Percentiles rank a stretch among this genome's conserved stretches.
Conservation (phyloP, 2,329 filamentous ascomycete species). For the Dactylellina drechsleri region DNA sequence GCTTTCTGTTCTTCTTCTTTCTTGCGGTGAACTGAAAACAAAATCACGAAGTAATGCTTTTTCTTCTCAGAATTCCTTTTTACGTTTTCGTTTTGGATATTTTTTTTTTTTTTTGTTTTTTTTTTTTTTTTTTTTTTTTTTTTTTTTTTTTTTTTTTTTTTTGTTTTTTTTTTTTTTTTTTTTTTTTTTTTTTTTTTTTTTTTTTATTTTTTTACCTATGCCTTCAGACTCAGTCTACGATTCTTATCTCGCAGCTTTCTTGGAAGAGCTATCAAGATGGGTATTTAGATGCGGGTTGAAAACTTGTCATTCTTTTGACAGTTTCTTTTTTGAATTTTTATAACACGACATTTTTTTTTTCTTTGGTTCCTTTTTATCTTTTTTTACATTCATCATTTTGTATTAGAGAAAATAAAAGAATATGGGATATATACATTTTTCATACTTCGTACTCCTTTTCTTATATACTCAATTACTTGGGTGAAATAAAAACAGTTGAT, state of each 20-base stretch:
- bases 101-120: not conserved
- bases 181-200: no score
- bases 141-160: no score
- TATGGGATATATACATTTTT: not conserved
- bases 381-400: constrained; percentile 12
- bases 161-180: no score
- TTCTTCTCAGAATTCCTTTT: not conserved
- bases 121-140: no score
- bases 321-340: not conserved
- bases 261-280: not conserved
- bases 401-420: constrained; percentile 42
- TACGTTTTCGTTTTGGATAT: not conserved
- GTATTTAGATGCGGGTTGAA: not conserved
- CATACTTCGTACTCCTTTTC: not conserved
- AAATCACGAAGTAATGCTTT: constrained; percentile 11
- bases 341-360: constrained; percentile 6
- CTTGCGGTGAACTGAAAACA: constrained; percentile 8
- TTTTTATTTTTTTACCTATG: not conserved
- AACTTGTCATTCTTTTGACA: constrained; percentile 2
- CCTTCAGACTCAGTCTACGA: not conserved
- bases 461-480: no score
- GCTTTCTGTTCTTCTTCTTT: not conserved
- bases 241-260: constrained; percentile 14
- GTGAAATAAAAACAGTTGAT: no score
- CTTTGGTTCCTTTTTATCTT: constrained; percentile 6